A percentile compares a stretch with the other conserved stretches of the same genome.
phyloP scores from a whole-genome alignment of 2,329 filamentous ascomycete species.

The Neophaeococcomyces aloes region DNA sequence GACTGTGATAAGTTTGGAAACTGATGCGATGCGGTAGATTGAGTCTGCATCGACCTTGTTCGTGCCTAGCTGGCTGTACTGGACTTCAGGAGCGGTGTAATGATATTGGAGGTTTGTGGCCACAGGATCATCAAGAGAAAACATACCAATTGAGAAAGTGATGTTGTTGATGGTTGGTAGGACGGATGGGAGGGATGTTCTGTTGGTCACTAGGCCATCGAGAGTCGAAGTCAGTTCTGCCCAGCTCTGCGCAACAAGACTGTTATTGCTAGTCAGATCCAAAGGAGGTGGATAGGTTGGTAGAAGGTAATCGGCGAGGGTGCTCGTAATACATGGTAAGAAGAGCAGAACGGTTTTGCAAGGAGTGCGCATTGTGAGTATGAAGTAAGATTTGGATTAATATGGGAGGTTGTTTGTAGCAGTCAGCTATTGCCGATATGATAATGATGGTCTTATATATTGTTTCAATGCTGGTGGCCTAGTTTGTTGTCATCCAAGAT shows the following conservation, averaged over 20 bases:
- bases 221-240: conserved; percentile 25
- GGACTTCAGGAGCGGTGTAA: conserved; percentile 3
- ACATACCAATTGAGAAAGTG: conserved; percentile 33
- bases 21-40: conserved; percentile 26
- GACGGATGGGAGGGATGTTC: neutral
- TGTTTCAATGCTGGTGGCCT: too few relatives aligned
- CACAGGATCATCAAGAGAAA: conserved; percentile 29
- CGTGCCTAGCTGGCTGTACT: conserved; percentile 6
- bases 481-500: too few relatives aligned
- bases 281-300: conserved; percentile 28
- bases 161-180: conserved; percentile 21
- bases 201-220: conserved; percentile 1
- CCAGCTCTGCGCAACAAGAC: conserved; percentile 27
- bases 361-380: too few relatives aligned
- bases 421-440: too few relatives aligned
- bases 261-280: conserved; percentile 27
- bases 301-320: too few relatives aligned
- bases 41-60: conserved; percentile 16
- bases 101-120: conserved; percentile 15
- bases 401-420: too few relatives aligned
- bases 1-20: conserved; percentile 32
- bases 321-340: too few relatives aligned
- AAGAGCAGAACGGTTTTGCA: too few relatives aligned
- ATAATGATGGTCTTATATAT: too few relatives aligned
- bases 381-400: too few relatives aligned